phyloP scores from a whole-genome alignment of 768 basidiomycete genomes.

The Boletus patriciae region DNA sequence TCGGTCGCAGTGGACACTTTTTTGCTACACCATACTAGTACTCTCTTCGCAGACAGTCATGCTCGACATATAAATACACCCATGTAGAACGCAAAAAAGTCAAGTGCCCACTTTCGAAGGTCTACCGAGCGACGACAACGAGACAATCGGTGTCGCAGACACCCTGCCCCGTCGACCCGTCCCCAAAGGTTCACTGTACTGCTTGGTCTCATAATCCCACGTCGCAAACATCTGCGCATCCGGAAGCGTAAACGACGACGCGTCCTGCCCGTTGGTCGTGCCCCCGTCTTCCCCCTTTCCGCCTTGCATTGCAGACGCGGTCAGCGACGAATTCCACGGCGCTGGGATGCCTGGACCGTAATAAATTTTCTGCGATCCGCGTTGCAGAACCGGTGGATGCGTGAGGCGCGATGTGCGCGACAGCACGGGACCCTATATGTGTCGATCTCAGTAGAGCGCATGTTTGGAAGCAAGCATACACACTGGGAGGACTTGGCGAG shows the following conservation, averaged over 20 bases:
- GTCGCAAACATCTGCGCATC: constrained; percentile 52
- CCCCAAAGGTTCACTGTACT: constrained; percentile 38
- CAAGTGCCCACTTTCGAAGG: constrained; percentile 25
- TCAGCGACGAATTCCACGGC: constrained; percentile 44
- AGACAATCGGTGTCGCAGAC: constrained; percentile 17
- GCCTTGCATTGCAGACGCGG: constrained; percentile 12
- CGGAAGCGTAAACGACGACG: constrained; percentile 37
- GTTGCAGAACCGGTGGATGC: constrained; percentile 64
- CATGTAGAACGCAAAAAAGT: neutral
- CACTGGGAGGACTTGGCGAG: constrained; percentile 67
- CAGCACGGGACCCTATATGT: constrained; percentile 52
- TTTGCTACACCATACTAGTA: too few species aligned
- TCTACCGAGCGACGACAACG: constrained; percentile 20
- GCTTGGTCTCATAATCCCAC: constrained; percentile 50
- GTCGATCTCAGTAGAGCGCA: neutral
- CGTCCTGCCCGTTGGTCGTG: constrained; percentile 24
- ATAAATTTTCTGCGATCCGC: constrained; percentile 40
- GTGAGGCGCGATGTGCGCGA: constrained; percentile 60
- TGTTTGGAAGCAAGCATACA: constrained; percentile 23
- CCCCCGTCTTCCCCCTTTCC: constrained; percentile 27
- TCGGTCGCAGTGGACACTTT: too few species aligned
- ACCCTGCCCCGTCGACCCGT: constrained; percentile 30
- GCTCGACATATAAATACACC: neutral
- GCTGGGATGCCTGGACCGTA: constrained; percentile 44
- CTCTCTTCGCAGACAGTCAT: too few species aligned